Conservation (phyloP, 305 asterid genomes). For the Vinca major region DNA sequence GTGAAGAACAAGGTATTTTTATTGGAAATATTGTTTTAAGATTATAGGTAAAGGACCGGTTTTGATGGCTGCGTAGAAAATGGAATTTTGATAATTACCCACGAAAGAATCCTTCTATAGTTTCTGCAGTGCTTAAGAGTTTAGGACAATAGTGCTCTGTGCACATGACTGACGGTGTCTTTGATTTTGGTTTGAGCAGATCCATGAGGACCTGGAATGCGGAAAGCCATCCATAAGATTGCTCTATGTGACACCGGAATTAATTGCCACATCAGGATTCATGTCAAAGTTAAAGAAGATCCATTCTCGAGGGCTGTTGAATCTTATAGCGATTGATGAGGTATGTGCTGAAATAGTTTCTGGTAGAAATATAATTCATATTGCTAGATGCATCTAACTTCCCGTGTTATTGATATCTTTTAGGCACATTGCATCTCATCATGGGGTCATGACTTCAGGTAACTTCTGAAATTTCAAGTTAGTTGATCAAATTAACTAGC, state of each 20-base stretch:
- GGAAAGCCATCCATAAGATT: constrained; percentile 84
- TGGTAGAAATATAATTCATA: constrained; percentile 12
- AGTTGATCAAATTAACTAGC: background rate
- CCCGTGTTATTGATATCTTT: constrained; percentile 22
- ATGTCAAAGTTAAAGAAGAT: constrained; percentile 61
- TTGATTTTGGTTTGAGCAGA: constrained; percentile 34
- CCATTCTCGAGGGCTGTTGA: constrained; percentile 74
- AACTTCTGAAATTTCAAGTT: constrained; percentile 8
- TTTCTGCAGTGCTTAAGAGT: background rate
- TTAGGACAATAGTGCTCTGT: background rate
- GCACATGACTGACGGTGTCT: background rate
- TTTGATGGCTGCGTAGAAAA: background rate
- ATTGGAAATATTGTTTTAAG: constrained; percentile 11
- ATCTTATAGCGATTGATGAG: constrained; percentile 90
- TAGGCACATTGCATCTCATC: constrained; percentile 97
- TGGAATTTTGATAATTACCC: background rate
- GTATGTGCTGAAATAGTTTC: constrained; percentile 28
- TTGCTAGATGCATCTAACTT: constrained; percentile 20
- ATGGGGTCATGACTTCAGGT: constrained; percentile 99
- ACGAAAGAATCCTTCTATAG: background rate
- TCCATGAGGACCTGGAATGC: constrained; percentile 70
- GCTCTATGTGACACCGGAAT: constrained; percentile 91
- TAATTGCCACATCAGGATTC: constrained; percentile 80
- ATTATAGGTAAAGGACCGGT: background rate
- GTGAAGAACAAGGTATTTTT: constrained; percentile 58